phyloP scores from a whole-genome alignment of 139 green algal genomes.

The Chlamydomonas applanata region DNA sequence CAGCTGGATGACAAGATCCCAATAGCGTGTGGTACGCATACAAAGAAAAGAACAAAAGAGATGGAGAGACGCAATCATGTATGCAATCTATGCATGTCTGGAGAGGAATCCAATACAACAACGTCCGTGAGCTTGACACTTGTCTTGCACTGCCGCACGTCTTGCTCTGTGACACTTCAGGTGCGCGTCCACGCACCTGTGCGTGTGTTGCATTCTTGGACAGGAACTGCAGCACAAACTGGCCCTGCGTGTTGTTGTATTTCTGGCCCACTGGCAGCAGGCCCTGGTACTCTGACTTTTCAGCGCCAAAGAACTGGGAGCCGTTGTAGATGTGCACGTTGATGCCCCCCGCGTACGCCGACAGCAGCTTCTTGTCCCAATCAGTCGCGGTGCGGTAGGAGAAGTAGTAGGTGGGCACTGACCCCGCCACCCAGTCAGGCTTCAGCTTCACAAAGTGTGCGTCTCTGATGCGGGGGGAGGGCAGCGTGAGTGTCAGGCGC shows the following conservation, averaged over 20 bases:
- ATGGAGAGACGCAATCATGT: no score
- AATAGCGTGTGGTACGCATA: no score
- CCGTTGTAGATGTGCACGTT: constrained; percentile 11
- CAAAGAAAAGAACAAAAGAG: no score
- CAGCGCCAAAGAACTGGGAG: background rate
- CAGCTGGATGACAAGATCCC: no score
- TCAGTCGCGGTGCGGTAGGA: background rate
- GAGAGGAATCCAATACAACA: no score
- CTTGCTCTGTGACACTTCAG: no score
- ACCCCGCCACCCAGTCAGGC: background rate
- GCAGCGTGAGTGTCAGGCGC: no score
- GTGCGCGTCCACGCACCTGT: background rate
- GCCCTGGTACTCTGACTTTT: constrained; percentile 2
- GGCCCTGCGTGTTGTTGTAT: background rate
- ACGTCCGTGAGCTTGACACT: no score
- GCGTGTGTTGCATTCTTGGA: background rate
- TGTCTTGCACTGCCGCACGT: no score
- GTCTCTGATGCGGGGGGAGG: background rate
- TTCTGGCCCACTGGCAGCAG: background rate
- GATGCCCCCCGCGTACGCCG: background rate
- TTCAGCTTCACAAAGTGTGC: background rate
- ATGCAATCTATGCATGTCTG: no score
- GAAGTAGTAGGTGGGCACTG: background rate
- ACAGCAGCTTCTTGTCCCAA: background rate
- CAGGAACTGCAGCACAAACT: background rate